phyloP scores from a whole-genome alignment of 257 asterid genomes.

The Petunia axillaris region DNA sequence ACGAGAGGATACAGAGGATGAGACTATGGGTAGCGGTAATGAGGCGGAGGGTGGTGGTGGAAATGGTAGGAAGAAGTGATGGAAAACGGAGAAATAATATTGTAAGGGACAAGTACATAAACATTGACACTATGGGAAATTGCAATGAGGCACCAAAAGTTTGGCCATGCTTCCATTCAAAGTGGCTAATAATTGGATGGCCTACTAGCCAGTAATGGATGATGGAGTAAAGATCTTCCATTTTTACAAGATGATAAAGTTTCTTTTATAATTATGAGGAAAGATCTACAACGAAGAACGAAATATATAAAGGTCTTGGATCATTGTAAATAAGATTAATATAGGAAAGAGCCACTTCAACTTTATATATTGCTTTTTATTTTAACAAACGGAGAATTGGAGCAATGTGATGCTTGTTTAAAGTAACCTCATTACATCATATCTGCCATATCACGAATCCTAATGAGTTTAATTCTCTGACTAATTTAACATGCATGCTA shows the following conservation, averaged over 20 bases:
- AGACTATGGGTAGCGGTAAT: slow-evolving; percentile 73
- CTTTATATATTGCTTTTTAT: too few species aligned
- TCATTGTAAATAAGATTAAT: too few species aligned
- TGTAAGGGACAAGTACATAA: slow-evolving; percentile 60
- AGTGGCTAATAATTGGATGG: slow-evolving; percentile 62
- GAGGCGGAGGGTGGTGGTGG: slow-evolving; percentile 62
- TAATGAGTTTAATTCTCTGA: too few species aligned
- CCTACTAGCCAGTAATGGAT: slow-evolving; percentile 67
- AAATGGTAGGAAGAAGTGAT: slow-evolving; percentile 36
- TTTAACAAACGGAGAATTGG: too few species aligned
- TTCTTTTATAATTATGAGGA: background rate
- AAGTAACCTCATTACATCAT: too few species aligned
- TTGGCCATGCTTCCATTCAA: slow-evolving; percentile 63
- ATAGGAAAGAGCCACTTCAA: too few species aligned
- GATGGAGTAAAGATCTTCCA: slow-evolving; percentile 47
- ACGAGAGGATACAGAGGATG: slow-evolving; percentile 69
- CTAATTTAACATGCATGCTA: too few species aligned
- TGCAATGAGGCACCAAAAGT: slow-evolving; percentile 63
- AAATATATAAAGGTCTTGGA: background rate
- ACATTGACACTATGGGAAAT: slow-evolving; percentile 57
- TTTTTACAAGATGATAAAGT: slow-evolving; percentile 13
- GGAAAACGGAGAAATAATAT: slow-evolving; percentile 45
- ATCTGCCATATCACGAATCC: too few species aligned
- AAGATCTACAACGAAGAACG: background rate
- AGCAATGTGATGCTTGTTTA: too few species aligned